Evolutionary conservation across 768 basidiomycete genomes (phyloP).

Genomic region (Pluteus cervinus): DNA sequence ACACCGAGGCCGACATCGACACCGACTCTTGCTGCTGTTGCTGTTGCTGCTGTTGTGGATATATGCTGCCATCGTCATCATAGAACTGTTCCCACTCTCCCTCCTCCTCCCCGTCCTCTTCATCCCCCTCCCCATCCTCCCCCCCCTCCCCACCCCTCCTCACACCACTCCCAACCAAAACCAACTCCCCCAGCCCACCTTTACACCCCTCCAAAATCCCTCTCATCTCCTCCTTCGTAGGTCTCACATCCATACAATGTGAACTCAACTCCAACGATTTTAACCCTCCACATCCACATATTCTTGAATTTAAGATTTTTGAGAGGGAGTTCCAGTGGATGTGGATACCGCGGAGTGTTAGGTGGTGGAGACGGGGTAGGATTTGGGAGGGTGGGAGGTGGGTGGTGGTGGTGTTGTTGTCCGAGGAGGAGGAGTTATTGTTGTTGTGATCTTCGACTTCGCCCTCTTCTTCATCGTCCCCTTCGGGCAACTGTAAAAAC

Average conservation of each 20-base stretch:
- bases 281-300: conserved; percentile 13
- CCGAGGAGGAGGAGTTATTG: too few species aligned
- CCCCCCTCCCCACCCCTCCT: background rate
- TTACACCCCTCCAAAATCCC: conserved; percentile 42
- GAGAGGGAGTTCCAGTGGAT: conserved; percentile 44
- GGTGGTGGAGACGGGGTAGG: conserved; percentile 39
- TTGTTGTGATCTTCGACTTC: too few species aligned
- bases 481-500: conserved; percentile 20
- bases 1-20: conserved; percentile 14
- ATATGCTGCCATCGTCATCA: too few species aligned
- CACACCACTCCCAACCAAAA: background rate
- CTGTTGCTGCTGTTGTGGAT: too few species aligned
- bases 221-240: conserved; percentile 34
- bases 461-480: too few species aligned
- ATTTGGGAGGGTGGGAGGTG: conserved; percentile 14
- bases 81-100: background rate
- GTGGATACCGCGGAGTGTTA: conserved; percentile 53
- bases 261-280: conserved; percentile 42
- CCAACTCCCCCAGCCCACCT: conserved; percentile 10
- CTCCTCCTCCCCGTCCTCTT: conserved; percentile 2
- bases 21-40: too few species aligned
- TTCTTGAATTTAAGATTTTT: conserved; percentile 18
- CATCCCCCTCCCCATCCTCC: background rate
- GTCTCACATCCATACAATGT: conserved; percentile 47
- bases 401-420: conserved; percentile 17